Base-by-base conservation (phyloP, 495 filamentous ascomycete genomes). In the Hypoxylon cercidicola region DNA sequence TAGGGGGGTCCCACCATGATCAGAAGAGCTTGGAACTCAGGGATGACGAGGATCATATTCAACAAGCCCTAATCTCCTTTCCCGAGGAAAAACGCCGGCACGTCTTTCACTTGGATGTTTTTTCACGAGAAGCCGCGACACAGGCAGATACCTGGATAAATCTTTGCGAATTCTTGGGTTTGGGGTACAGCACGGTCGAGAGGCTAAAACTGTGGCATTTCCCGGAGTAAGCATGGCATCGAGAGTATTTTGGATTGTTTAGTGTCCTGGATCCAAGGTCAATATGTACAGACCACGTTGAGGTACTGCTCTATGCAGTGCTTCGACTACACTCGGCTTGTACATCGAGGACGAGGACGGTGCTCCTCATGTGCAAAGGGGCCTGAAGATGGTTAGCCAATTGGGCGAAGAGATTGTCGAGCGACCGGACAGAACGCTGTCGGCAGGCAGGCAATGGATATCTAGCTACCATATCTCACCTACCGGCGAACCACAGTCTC, bases 131-230 rank as follows among this genome's bases (percentile, higher is more conserved):
- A n/a, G 34, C 41, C n/a, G 60, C 61, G 8, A 48, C 41, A 30
- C 69, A 72, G 64, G 72, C 69, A 0, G 68, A 74, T n/a, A 74
- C 69, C n/a, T 74, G 72, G 72, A 70, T 72, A 1, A 13, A 37
- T 11, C 61, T 74, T 1, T 74, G 72, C 67, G 59, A 72, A 4
- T 74, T 72, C 44, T 25, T 74, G 15, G 72, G 72, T 9, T 44
- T 74, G 53, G 72, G 72, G 11, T 74, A 74, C 25, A 74, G 70
- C 30, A 58, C 69, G 28, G 72, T 74, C 2, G 72, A 74, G 61
- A 55, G 72, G 44, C 20, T 72, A 16, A 57, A 51, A 9, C 25
- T 74, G 48, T 72, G 72, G 72, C 63, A 50, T 4, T 74, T 74
- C 35, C 72, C 72, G n/a, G 47, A 68, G 30, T 70, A 45, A 66